Evolutionary conservation across 1,139 yeast genomes (phyloP).

Genomic region (Pichia sp.): DNA sequence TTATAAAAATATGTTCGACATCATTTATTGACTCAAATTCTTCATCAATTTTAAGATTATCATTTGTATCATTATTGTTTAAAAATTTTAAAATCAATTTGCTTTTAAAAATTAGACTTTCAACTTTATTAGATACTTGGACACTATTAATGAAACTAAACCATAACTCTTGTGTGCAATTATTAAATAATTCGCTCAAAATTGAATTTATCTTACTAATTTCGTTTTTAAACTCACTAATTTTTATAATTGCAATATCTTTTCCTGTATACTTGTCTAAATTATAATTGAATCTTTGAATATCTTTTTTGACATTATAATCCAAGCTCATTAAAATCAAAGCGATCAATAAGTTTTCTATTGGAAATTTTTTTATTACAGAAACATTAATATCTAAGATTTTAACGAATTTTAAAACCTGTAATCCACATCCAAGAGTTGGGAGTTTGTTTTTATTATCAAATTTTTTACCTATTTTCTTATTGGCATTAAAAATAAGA

Average conservation of each 20-base stretch:
- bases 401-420: slow-evolving; percentile 19
- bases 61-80: slow-evolving; percentile 14
- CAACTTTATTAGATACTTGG: neutral
- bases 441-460: slow-evolving; percentile 19
- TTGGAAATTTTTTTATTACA: neutral
- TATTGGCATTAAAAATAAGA: neutral
- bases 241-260: slow-evolving; percentile 12
- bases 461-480: slow-evolving; percentile 9
- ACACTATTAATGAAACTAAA: slow-evolving; percentile 19
- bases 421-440: slow-evolving; percentile 17
- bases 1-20: neutral
- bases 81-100: slow-evolving; percentile 17
- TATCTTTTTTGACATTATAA: slow-evolving; percentile 9
- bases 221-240: slow-evolving; percentile 3
- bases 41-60: slow-evolving; percentile 1
- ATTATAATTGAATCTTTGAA: slow-evolving; percentile 2
- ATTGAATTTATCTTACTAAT: neutral
- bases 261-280: slow-evolving; percentile 5
- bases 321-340: slow-evolving; percentile 12
- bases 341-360: slow-evolving; percentile 1
- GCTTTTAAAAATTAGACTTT: slow-evolving; percentile 10
- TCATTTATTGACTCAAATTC: slow-evolving; percentile 4
- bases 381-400: neutral
- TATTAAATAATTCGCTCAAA: neutral
- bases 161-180: slow-evolving; percentile 9